Conservation (phyloP, 2,329 filamentous ascomycete genomes). For the Pseudogymnoascus sp. region DNA sequence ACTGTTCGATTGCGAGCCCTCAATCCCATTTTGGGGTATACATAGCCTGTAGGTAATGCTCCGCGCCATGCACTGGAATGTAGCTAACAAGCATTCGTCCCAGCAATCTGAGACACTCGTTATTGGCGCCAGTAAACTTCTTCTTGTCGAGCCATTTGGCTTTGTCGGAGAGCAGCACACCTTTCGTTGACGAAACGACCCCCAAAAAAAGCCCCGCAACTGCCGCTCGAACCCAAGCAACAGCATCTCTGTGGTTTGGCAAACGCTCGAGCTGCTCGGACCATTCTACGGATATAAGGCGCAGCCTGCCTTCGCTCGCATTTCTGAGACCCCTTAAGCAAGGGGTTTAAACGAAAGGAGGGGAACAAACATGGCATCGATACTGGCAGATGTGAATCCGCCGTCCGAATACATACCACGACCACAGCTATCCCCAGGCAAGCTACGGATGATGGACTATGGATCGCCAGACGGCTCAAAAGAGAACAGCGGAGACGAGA, state of each 20-base stretch:
- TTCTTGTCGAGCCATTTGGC: background rate
- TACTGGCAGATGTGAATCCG: background rate
- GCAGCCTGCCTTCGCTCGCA: background rate
- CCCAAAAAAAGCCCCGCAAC: background rate
- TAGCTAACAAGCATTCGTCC: background rate
- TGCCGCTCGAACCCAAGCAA: background rate
- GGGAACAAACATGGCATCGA: background rate
- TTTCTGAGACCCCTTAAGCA: constrained; percentile 1
- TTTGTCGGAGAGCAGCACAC: background rate
- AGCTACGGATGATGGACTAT: background rate
- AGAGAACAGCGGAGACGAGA: constrained; percentile 3
- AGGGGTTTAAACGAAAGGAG: constrained; percentile 7
- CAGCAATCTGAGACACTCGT: constrained; percentile 1
- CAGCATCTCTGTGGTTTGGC: background rate
- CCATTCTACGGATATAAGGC: background rate
- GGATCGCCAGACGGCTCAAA: background rate
- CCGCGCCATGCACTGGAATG: background rate
- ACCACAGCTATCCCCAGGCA: background rate
- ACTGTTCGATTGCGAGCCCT: background rate
- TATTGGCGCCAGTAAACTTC: constrained; percentile 1
- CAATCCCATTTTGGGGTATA: background rate
- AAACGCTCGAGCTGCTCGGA: background rate
- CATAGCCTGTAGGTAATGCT: constrained; percentile 3
- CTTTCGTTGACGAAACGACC: background rate
- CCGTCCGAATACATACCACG: background rate